Evolutionary conservation across 192 early-diverging fungal genomes (phyloP), one percentile per base, ranked within the genome.

Genomic region (Coemansia sp.): DNA sequence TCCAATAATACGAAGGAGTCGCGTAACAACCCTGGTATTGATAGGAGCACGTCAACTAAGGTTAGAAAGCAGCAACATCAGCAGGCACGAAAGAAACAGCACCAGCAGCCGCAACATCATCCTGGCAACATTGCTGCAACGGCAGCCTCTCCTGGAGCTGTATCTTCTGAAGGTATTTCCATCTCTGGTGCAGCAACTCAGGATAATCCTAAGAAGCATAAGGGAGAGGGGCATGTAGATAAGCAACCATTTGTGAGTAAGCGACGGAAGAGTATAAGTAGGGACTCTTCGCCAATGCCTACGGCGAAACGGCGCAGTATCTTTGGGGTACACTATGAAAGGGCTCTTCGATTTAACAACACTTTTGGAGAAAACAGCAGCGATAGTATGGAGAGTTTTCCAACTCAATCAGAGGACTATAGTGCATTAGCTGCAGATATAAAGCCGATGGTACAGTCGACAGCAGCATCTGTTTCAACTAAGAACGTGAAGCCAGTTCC

Each of bases 291-390:
- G 6, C 14, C 54, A 23, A 23, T 23, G 27, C 27, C 56, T 20
- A n/a, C 11, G 8, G 36, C 30, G 10, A 59, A 59, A 22, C 58
- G 58, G 58, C 58, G 58, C 3, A 59, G 29, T 22, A 1, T 59
- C 33, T 59, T 59, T 59, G 58, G 58, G 36, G 22, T 20, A 2
- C 58, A 59, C 6, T 22, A 46, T 32, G 58, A 59, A 32, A 22
- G 36, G 4, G 27, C 56, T 3, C 22, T 57, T 5, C 8, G 2
- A 14, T 32, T 29, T 32, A 57, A 57, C 56, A 21, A 20, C 29
- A 10, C 1, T 2, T 3, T 57, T 32, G 0, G 31, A 17, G 31
- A n/a, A 21, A 57, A 20, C 27, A 57, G 20, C 56, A 57, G 23
- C 29, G 53, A 32, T 24, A 39, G 39, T 46, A 46, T 46, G 39